Evolutionary conservation across 805 yeast species (phyloP), one percentile per base, ranked within the genome.

Genomic region (Ogataea nitratoaversa): DNA sequence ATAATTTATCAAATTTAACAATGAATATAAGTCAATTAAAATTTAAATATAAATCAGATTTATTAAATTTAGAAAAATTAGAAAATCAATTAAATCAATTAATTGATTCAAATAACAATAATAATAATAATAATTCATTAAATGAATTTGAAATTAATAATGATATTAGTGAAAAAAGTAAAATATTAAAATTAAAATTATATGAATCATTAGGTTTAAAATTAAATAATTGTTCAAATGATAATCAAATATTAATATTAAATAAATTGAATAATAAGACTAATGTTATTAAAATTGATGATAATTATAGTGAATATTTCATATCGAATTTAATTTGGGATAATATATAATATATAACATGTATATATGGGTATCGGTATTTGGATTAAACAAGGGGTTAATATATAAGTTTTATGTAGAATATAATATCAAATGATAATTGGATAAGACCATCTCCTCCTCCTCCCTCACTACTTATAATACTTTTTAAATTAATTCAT

Each of bases 241-340:
- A 68, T 16, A 16, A 19, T 6, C 19, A 29, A 43, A 62, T 78
- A 2, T 54, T 80, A 30, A 71, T 81, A 3, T 65, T 71, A 43
- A 77, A 76, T 53, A 71, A 70, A 40, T 58, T 59, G n/a, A 61
- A 60, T 20, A 73, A 73, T 35, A 57, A 66, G 20, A 62, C 78
- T 1, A 75, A 73, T 49, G 65, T 75, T 8, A 59, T 83, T 38
- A 71, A 76, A 20, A 70, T 79, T 24, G 72, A 69, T 19, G 60
- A 54, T 33, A 72, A 76, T 43, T 76, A 79, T 46, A 77, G 84
- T 51, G 81, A 79, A 43, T 82, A 72, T 52, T 85, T 84, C 58
- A 73, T 84, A 23, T 74, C 87, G 12, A 85, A 86, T 53, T 82
- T 76, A 55, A 74, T 86, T 24, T 86, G 95, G 95, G 93, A 84